Evolutionary conservation across 805 yeast genomes (phyloP).

Genomic region (Wickerhamiella alocasiicola): DNA sequence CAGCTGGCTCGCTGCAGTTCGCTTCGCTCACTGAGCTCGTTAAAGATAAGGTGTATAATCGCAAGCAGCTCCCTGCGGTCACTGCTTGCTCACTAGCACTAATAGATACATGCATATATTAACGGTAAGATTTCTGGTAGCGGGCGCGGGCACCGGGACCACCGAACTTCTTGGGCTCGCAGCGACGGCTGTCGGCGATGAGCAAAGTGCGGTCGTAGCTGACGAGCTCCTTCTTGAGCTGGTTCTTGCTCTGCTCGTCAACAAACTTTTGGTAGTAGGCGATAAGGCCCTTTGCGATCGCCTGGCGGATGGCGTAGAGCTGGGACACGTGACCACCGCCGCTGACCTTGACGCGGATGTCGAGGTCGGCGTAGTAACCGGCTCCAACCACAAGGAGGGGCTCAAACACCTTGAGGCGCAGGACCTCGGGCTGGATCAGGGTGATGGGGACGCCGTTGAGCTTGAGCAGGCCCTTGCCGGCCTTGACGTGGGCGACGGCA

Average conservation of each 20-base stretch:
- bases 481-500: constrained; percentile 99
- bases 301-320: constrained; percentile 99
- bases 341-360: constrained; percentile 97
- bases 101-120: constrained; percentile 26
- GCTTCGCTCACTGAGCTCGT: no score
- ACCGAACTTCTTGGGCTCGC: constrained; percentile 99
- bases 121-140: constrained; percentile 99
- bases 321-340: constrained; percentile 99
- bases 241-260: constrained; percentile 99
- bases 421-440: constrained; percentile 96
- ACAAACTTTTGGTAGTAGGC: constrained; percentile 99
- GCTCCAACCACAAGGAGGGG: constrained; percentile 96
- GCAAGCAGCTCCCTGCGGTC: no score
- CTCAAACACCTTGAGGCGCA: constrained; percentile 99
- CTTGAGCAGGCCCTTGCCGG: constrained; percentile 98
- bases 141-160: constrained; percentile 99
- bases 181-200: constrained; percentile 99
- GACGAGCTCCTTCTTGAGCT: constrained; percentile 94
- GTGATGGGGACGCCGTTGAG: constrained; percentile 99
- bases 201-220: constrained; percentile 98
- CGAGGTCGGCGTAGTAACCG: constrained; percentile 96
- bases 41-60: no score
- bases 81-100: no score
- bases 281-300: constrained; percentile 98
- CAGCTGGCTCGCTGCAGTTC: no score